Evolutionary conservation across 805 yeast genomes (phyloP).

Genomic region (Myxozyma neotropica): DNA sequence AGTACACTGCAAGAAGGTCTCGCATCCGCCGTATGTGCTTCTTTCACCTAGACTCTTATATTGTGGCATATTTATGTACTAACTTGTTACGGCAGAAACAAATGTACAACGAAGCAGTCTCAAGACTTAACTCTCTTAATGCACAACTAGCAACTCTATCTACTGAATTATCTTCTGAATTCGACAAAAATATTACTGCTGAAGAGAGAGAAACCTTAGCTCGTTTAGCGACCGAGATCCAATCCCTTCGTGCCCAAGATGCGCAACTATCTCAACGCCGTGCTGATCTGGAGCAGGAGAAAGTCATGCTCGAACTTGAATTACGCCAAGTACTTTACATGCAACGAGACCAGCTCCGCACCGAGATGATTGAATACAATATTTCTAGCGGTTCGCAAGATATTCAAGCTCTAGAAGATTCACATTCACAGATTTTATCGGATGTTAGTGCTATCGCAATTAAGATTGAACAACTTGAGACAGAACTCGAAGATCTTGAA

Average conservation of each 20-base stretch:
- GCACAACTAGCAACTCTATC: slow-evolving; percentile 50
- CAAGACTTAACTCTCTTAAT: slow-evolving; percentile 44
- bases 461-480: slow-evolving; percentile 39
- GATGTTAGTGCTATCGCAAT: slow-evolving; percentile 40
- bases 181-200: slow-evolving; percentile 54
- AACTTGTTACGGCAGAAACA: slow-evolving; percentile 42
- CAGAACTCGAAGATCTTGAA: slow-evolving; percentile 27
- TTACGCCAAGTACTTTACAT: slow-evolving; percentile 61
- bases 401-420: slow-evolving; percentile 37
- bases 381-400: slow-evolving; percentile 35
- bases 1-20: slow-evolving; percentile 22
- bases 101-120: slow-evolving; percentile 50
- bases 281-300: slow-evolving; percentile 51
- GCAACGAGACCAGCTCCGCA: slow-evolving; percentile 48
- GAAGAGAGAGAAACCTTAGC: slow-evolving; percentile 53
- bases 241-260: slow-evolving; percentile 38
- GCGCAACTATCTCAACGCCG: slow-evolving; percentile 47
- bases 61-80: too few species aligned
- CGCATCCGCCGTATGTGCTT: slow-evolving; percentile 35
- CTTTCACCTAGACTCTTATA: too few species aligned
- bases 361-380: slow-evolving; percentile 32
- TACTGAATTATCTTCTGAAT: slow-evolving; percentile 56
- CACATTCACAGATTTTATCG: slow-evolving; percentile 18
- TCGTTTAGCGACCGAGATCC: slow-evolving; percentile 39
- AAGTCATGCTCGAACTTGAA: slow-evolving; percentile 56